phyloP scores from a whole-genome alignment of 2,329 filamentous ascomycete genomes.

The Elsinoe perseae region DNA sequence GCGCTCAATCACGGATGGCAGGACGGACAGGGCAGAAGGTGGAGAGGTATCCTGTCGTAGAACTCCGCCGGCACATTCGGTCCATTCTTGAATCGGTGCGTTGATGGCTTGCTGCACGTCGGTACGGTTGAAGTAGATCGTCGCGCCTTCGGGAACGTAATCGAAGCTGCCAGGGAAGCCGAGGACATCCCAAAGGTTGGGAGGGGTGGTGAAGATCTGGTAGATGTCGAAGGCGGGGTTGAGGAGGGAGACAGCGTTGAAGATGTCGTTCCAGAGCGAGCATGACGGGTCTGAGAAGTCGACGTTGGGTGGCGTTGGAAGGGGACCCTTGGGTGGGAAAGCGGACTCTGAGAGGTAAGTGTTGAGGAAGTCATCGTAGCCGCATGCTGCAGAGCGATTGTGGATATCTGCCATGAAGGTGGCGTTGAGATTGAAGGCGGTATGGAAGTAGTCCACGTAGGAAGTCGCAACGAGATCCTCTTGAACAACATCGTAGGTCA shows the following conservation, averaged over 20 bases:
- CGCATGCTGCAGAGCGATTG: constrained; percentile 46
- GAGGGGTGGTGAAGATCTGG: constrained; percentile 64
- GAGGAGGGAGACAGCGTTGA: constrained; percentile 44
- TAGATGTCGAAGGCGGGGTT: constrained; percentile 81
- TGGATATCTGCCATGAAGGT: constrained; percentile 48
- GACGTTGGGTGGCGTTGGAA: constrained; percentile 47
- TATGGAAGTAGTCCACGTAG: constrained; percentile 54
- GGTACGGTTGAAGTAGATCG: constrained; percentile 61
- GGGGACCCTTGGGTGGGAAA: constrained; percentile 58
- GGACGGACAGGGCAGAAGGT: constrained; percentile 49
- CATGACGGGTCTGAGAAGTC: constrained; percentile 45
- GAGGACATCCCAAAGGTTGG: constrained; percentile 60
- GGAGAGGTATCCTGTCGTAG: constrained; percentile 45
- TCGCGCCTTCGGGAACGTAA: constrained; percentile 56
- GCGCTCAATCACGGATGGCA: constrained; percentile 65
- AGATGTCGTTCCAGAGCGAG: constrained; percentile 41
- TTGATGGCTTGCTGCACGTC: constrained; percentile 65
- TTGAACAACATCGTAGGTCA: constrained; percentile 47
- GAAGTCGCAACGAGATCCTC: constrained; percentile 47
- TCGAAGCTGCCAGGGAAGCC: constrained; percentile 57
- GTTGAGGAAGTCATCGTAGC: constrained; percentile 53
- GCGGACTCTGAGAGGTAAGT: constrained; percentile 46
- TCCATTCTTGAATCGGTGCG: constrained; percentile 51
- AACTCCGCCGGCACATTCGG: constrained; percentile 47
- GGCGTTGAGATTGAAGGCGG: constrained; percentile 57